Evolutionary conservation across 495 filamentous ascomycete genomes (phyloP).

Genomic region (Pseudevernia furfuracea): DNA sequence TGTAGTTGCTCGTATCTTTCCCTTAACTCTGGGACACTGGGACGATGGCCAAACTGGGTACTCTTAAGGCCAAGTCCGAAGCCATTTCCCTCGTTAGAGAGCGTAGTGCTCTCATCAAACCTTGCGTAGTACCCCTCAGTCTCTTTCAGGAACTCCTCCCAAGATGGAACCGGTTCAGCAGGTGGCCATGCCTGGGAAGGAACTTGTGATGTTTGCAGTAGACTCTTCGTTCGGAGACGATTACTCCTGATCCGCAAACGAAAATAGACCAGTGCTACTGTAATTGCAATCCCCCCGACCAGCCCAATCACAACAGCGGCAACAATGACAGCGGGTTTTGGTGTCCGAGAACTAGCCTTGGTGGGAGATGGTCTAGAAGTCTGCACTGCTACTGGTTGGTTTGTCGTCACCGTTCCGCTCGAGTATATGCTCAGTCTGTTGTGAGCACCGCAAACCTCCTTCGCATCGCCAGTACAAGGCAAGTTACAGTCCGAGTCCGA

Average conservation of each 20-base stretch:
- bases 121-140: not conserved
- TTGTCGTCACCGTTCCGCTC: not conserved
- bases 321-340: not conserved
- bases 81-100: not conserved
- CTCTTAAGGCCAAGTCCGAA: not conserved
- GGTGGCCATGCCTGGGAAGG: not conserved
- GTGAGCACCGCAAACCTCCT: not conserved
- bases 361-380: not conserved
- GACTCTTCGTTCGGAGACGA: not conserved
- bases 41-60: not conserved
- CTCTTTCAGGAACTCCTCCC: constrained; percentile 9
- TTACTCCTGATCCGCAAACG: constrained; percentile 1
- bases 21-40: not conserved
- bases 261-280: not conserved
- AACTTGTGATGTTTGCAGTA: not conserved
- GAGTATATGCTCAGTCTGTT: not conserved
- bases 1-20: constrained; percentile 2
- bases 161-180: not conserved
- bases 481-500: not conserved
- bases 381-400: not conserved
- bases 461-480: not conserved
- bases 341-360: not conserved
- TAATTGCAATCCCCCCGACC: not conserved
- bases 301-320: constrained; percentile 5
- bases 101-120: constrained; percentile 1